Conservation (phyloP, 768 basidiomycete species). For the Auriscalpium orientale region DNA sequence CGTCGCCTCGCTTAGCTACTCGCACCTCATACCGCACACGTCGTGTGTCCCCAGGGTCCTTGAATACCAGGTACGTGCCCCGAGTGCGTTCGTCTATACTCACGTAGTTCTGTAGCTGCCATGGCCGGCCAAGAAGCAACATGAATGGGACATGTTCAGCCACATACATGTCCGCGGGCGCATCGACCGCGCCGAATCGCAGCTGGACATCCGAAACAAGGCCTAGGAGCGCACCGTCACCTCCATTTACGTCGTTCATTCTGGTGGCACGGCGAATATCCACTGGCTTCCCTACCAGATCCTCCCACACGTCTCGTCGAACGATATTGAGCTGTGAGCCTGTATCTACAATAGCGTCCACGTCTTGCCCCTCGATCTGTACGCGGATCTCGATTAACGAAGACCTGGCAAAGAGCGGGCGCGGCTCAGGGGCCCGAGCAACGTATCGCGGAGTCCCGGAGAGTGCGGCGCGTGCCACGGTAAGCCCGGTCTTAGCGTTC, state of each 20-base stretch:
- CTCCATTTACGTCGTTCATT: conserved; percentile 25
- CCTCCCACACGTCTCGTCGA: neutral
- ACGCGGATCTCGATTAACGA: neutral
- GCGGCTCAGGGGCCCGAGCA: too few species aligned
- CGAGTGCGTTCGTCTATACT: conserved; percentile 16
- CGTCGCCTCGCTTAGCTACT: too few species aligned
- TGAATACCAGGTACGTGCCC: conserved; percentile 12
- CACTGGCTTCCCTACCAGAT: neutral
- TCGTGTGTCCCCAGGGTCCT: neutral
- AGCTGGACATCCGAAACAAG: conserved; percentile 17
- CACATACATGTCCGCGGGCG: conserved; percentile 18
- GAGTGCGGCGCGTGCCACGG: too few species aligned
- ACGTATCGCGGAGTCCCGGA: too few species aligned
- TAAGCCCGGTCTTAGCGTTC: too few species aligned
- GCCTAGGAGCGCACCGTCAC: conserved; percentile 16
- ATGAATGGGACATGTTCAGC: conserved; percentile 15
- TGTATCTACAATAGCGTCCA: neutral
- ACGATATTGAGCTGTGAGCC: neutral
- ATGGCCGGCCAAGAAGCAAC: conserved; percentile 18
- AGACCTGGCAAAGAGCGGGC: too few species aligned
- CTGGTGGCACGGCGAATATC: neutral
- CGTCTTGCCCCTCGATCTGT: neutral
- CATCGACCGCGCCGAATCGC: conserved; percentile 16
- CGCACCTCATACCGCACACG: neutral
- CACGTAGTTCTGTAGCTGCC: conserved; percentile 18